Conservation (phyloP, 345 rosid genomes). For the Brassica incana region DNA sequence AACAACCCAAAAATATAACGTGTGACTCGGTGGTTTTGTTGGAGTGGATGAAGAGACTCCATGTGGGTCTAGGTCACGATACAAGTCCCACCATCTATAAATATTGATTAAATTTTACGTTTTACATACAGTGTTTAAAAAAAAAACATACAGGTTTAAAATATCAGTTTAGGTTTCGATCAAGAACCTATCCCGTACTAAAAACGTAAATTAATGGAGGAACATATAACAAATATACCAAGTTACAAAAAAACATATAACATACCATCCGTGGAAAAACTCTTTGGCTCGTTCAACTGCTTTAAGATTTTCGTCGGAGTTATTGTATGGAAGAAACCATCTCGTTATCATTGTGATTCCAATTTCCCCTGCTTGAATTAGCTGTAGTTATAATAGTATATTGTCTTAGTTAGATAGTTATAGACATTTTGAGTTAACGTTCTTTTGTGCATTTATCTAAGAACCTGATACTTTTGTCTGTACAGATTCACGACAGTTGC, state of each 20-base stretch:
- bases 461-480: constrained; percentile 36
- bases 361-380: constrained; percentile 38
- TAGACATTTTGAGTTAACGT: not conserved
- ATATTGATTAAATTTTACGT: too few relatives aligned
- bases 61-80: too few relatives aligned
- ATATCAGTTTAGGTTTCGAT: too few relatives aligned
- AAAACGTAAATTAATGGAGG: not conserved
- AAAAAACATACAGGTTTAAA: too few relatives aligned
- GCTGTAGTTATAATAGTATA: constrained; percentile 15
- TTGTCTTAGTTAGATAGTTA: not conserved
- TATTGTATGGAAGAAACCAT: constrained; percentile 37
- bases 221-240: not conserved
- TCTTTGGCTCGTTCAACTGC: constrained; percentile 39
- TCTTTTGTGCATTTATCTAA: not conserved
- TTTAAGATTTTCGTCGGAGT: not conserved
- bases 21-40: too few relatives aligned
- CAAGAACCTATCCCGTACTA: too few relatives aligned
- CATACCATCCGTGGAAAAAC: constrained; percentile 41
- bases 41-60: too few relatives aligned
- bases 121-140: too few relatives aligned
- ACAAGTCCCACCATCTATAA: too few relatives aligned
- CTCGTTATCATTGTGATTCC: constrained; percentile 35
- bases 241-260: not conserved
- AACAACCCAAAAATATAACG: not conserved
- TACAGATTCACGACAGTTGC: constrained; percentile 32